These are phyloP conservation scores for Botrytis hyacinthi DNA, from an alignment of 2,329 filamentous ascomycete genomes.

Conservation along the genomic window DNA sequence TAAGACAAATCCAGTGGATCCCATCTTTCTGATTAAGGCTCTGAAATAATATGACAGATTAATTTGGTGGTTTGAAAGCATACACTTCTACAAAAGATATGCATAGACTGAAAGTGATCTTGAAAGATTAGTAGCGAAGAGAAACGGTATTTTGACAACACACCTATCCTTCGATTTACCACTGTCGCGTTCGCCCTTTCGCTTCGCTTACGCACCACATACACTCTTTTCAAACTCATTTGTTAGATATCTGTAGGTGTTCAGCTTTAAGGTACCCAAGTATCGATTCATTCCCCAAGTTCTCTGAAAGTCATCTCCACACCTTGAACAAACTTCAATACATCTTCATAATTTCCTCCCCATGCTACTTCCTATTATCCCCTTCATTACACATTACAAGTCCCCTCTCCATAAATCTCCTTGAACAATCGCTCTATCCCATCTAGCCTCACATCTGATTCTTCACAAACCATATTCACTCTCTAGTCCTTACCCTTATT, in stretches of 20 bases:
- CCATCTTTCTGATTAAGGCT: background rate
- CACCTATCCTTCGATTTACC: background rate
- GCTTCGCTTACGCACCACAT: background rate
- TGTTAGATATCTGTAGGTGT: background rate
- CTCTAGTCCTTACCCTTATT: background rate
- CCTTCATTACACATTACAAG: background rate
- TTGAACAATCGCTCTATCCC: background rate
- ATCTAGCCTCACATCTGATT: background rate
- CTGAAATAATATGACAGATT: background rate
- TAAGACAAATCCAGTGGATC: background rate
- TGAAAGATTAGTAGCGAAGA: background rate
- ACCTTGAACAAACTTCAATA: background rate
- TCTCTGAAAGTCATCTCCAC: background rate
- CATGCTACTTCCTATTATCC: background rate
- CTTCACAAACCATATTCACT: background rate
- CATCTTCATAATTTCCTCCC: too few relatives aligned
- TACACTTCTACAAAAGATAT: background rate
- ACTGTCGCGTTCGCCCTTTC: background rate
- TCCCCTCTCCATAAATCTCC: background rate
- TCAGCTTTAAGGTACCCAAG: background rate
- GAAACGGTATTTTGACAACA: background rate
- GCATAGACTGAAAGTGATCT: too few relatives aligned
- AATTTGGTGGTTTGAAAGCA: background rate
- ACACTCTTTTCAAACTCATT: background rate
- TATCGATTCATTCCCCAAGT: too few relatives aligned